Base-by-base conservation (phyloP, 148 eudicot species). In the Vaccinium macrocarpon region DNA sequence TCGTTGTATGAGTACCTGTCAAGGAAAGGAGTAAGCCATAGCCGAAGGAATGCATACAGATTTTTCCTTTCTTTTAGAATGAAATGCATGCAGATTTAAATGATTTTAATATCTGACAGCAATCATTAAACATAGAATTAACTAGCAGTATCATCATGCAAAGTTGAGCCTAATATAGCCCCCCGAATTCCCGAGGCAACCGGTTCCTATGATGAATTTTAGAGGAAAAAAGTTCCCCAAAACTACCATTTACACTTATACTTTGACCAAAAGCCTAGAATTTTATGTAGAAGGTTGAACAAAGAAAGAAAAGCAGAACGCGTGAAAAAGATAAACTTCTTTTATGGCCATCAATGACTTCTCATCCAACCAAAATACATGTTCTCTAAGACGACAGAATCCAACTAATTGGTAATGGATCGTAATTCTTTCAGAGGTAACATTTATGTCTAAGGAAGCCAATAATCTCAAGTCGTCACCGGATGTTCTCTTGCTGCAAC, bases 1-100 rank as follows among this genome's bases (percentile, higher is more conserved):
- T 91, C 93, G 59, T 96, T 91, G 83, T 91, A 96, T 32, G 90
- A 86, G 88, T 92, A 96, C 99, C 99, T 96, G 87, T 32, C 18
- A 48, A 78, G 15, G 18, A 73, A 19, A 49, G 8, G 1, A n/a
- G 23, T 29, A 78, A 51, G 51, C 5, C 59, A 9, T 10, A 27
- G 42, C 61, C 13, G 11, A 25, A 78, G 10, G 5, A 52, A 55
- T 29, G 21, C 21, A 19, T 19, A 42, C 82, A 56, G 7, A 57
- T 15, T 2, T 16, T 56, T 14, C 15, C 16, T 15, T 14, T 56
- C 4, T 56, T 56, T 14, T 5, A 16, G n/a, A 19, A 19, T 23
- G 21, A 3, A 61, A 64, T 14, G 29, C 11, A 16, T 15, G 72
- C 76, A 64, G 46, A 27, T 14, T 14, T 6, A 2, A 81, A 81